Percentiles rank a stretch among this genome's conserved stretches.
phyloP scores from a whole-genome alignment of 1,284 basidiomycete species.

The Fomitopsis schrenkii region DNA sequence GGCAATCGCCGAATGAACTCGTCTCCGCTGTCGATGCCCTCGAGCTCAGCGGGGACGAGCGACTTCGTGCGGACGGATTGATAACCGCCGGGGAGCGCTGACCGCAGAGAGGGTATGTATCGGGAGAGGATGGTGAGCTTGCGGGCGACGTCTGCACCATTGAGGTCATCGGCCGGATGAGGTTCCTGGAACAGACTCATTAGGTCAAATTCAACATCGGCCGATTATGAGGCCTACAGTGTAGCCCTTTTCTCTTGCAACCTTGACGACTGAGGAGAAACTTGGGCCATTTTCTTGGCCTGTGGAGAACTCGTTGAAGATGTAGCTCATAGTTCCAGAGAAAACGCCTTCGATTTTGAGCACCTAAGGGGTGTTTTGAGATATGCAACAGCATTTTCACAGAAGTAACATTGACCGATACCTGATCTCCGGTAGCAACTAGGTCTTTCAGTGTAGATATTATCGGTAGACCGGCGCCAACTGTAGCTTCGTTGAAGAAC shows the following conservation, averaged over 20 bases:
- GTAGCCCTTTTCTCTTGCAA: conserved; percentile 92
- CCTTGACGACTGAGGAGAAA: conserved; percentile 88
- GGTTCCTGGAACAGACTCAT: conserved; percentile 68
- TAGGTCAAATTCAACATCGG: background rate
- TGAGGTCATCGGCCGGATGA: conserved; percentile 94
- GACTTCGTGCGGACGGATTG: conserved; percentile 80
- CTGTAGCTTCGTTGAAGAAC: conserved; percentile 90
- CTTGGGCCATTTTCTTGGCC: conserved; percentile 52
- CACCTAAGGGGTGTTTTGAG: conserved; percentile 38
- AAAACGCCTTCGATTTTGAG: conserved; percentile 84
- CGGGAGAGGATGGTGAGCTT: conserved; percentile 96
- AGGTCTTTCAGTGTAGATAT: conserved; percentile 91
- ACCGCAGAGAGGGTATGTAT: conserved; percentile 55
- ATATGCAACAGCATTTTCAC: background rate
- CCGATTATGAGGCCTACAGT: conserved; percentile 53
- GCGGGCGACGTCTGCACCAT: conserved; percentile 94
- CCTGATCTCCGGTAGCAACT: conserved; percentile 89
- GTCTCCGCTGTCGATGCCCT: conserved; percentile 64
- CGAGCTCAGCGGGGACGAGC: conserved; percentile 79
- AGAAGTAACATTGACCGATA: conserved; percentile 20
- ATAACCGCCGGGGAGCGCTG: conserved; percentile 65
- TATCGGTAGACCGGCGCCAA: conserved; percentile 94
- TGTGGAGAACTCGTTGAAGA: conserved; percentile 95
- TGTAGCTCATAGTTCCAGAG: conserved; percentile 96
- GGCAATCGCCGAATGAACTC: conserved; percentile 82